Percentiles rank a stretch among this genome's conserved stretches.
Evolutionary conservation across 257 asterid species (phyloP).

Genomic region (Solanum pinnatisectum): DNA sequence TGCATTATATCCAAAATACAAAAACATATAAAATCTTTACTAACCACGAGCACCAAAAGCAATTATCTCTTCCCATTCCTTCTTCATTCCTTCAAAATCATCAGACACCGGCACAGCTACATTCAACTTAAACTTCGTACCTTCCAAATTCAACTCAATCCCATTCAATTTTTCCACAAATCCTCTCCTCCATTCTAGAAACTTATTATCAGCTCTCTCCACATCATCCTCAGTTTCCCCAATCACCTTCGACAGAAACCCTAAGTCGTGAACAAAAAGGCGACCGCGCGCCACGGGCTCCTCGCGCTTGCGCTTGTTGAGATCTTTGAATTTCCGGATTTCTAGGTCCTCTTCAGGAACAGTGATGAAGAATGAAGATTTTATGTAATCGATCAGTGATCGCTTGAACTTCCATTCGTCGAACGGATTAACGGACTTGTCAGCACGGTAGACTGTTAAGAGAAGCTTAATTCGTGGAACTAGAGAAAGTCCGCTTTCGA

Average conservation of each 20-base stretch:
- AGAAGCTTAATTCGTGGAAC: conserved; percentile 62
- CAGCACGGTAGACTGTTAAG: conserved; percentile 65
- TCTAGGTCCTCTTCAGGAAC: conserved; percentile 53
- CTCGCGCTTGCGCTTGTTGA: conserved; percentile 83
- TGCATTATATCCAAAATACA: background rate
- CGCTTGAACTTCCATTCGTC: conserved; percentile 96
- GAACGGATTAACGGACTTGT: conserved; percentile 63
- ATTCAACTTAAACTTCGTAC: conserved; percentile 53
- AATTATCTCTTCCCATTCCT: conserved; percentile 77
- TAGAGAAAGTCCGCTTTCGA: conserved; percentile 61
- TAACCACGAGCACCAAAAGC: conserved; percentile 76
- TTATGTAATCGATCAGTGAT: conserved; percentile 60
- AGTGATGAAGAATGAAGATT: conserved; percentile 38
- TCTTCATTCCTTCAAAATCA: conserved; percentile 63
- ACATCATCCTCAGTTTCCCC: conserved; percentile 12
- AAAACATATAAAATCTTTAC: background rate
- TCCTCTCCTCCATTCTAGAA: conserved; percentile 61
- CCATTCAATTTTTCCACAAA: conserved; percentile 68
- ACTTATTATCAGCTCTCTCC: conserved; percentile 42
- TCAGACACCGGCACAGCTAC: conserved; percentile 52
- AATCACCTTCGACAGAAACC: conserved; percentile 36
- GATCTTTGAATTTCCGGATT: conserved; percentile 49
- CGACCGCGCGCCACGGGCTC: conserved; percentile 85
- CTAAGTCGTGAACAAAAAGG: conserved; percentile 58
- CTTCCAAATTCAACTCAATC: conserved; percentile 84